These are phyloP conservation scores for Thalassiosira profunda DNA, from an alignment of 108 stramenopile species.

Conservation along the genomic window DNA sequence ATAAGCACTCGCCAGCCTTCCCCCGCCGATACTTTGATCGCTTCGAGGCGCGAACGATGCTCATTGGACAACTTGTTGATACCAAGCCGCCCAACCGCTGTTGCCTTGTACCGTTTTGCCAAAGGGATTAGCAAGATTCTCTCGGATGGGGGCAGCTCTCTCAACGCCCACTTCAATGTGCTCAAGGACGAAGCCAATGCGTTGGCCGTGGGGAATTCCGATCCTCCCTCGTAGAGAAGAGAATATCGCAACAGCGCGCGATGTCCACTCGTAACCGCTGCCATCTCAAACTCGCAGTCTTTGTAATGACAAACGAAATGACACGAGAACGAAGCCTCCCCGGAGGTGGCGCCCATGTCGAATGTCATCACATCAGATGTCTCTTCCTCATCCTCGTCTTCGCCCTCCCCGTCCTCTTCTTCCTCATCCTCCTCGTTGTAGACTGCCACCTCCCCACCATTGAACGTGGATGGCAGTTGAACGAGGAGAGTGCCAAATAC, in stretches of 20 bases:
- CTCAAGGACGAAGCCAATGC: not conserved
- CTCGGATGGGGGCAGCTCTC: not conserved
- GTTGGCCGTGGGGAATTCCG: not conserved
- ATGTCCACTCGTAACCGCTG: conserved; percentile 8
- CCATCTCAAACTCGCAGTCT: conserved; percentile 23
- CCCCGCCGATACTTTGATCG: not conserved
- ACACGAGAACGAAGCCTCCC: conserved; percentile 9
- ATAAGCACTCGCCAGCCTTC: not conserved
- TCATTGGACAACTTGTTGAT: not conserved
- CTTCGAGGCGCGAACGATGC: not conserved
- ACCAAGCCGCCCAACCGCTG: not conserved
- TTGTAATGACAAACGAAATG: conserved; percentile 23
- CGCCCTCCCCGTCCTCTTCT: too few relatives aligned
- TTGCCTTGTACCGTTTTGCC: not conserved
- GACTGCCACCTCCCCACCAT: conserved; percentile 8
- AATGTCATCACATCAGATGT: not conserved
- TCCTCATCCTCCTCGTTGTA: conserved; percentile 3
- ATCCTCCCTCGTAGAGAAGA: conserved; percentile 3
- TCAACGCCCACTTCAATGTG: not conserved
- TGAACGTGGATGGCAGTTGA: conserved; percentile 23
- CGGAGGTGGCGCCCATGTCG: conserved; percentile 11
- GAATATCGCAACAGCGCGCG: conserved; percentile 27
- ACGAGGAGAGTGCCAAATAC: conserved; percentile 1
- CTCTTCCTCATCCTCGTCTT: too few relatives aligned
- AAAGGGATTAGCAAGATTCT: not conserved